Evolutionary conservation across 305 asterid species (phyloP).

Genomic region (Salvia sclarea): DNA sequence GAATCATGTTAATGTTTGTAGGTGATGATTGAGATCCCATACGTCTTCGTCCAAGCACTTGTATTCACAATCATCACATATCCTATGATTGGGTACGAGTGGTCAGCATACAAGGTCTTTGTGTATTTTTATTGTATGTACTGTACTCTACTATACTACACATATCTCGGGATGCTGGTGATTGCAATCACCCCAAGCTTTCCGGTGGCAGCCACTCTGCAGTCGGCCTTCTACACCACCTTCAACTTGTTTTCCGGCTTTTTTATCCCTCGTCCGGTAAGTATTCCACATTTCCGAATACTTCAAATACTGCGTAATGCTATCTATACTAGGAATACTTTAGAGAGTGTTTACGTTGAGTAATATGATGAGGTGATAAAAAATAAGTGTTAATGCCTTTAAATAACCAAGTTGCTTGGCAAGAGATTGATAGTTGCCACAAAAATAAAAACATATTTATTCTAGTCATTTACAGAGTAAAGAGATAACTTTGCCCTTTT

Average conservation of each 20-base stretch:
- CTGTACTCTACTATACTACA: conserved; percentile 44
- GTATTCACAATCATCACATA: conserved; percentile 45
- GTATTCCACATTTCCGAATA: neutral
- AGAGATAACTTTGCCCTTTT: no score
- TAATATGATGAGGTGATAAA: no score
- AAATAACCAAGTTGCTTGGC: no score
- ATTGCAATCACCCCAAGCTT: conserved; percentile 51
- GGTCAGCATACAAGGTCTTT: conserved; percentile 45
- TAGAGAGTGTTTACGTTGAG: no score
- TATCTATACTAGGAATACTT: no score
- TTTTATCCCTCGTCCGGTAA: conserved; percentile 46
- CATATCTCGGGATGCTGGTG: conserved; percentile 51
- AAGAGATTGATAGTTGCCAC: no score
- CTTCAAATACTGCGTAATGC: no score
- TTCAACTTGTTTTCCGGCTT: conserved; percentile 44
- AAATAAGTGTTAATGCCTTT: no score
- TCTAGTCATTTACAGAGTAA: no score
- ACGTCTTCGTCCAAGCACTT: conserved; percentile 43
- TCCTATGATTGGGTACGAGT: conserved; percentile 53
- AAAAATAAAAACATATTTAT: no score
- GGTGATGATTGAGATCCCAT: conserved; percentile 50
- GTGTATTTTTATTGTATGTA: conserved; percentile 46
- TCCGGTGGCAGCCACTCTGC: conserved; percentile 48
- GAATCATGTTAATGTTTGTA: conserved; percentile 12
- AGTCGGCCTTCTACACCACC: conserved; percentile 42